Conservation (phyloP, 257 asterid species). For the Mitragyna speciosa region DNA sequence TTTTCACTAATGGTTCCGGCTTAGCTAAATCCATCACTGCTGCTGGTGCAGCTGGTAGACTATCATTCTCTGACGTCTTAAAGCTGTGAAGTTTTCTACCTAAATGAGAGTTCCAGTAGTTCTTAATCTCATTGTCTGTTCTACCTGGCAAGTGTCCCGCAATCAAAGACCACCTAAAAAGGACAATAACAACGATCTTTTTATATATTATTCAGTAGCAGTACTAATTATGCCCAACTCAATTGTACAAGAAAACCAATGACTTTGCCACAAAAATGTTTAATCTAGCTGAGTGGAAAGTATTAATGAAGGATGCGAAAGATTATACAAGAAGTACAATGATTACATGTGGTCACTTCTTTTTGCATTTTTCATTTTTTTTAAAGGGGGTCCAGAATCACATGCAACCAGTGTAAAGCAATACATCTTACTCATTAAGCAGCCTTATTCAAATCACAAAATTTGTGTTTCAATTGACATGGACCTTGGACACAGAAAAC, state of each 20-base stretch:
- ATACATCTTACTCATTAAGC: too few species aligned
- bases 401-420: background rate
- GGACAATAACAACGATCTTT: background rate
- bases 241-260: too few species aligned
- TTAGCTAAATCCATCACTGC: slow-evolving; percentile 18
- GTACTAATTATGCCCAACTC: too few species aligned
- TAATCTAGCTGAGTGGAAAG: too few species aligned
- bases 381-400: background rate
- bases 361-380: too few species aligned
- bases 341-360: too few species aligned
- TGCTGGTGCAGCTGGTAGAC: slow-evolving; percentile 20
- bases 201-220: background rate
- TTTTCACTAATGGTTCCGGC: slow-evolving; percentile 8
- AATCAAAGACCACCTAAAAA: slow-evolving; percentile 75
- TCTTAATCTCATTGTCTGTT: slow-evolving; percentile 94
- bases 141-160: slow-evolving; percentile 81
- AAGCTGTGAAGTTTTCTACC: slow-evolving; percentile 54
- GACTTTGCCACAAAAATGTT: too few species aligned
- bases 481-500: background rate
- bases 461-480: background rate
- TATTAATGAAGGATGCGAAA: too few species aligned
- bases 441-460: background rate
- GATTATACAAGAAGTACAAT: too few species aligned
- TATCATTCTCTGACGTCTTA: slow-evolving; percentile 32
- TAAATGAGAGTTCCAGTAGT: slow-evolving; percentile 87